Conservation (phyloP, 2,329 filamentous ascomycete genomes). For the Aspergillaceae sp. region DNA sequence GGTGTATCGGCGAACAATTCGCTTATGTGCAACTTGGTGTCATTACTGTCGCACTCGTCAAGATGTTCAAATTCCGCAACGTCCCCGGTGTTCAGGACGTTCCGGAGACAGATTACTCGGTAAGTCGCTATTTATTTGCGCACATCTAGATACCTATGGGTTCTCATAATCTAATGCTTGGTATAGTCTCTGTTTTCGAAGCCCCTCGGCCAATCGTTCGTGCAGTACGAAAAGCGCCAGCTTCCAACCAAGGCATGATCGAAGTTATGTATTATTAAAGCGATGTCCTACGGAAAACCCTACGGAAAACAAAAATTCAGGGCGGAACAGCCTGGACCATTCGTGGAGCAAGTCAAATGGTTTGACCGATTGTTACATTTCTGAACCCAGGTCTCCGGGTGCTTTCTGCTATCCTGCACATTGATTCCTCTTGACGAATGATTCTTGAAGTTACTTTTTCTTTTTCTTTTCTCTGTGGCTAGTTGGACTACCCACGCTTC, state of each 20-base stretch:
- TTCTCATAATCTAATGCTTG: not conserved
- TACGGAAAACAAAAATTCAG: not conserved
- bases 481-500: not conserved
- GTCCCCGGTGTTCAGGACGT: conserved; percentile 16
- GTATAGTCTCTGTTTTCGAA: conserved; percentile 58
- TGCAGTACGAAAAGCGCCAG: conserved; percentile 59
- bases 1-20: conserved; percentile 95
- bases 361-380: too few relatives aligned
- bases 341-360: too few relatives aligned
- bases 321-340: not conserved
- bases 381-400: too few relatives aligned
- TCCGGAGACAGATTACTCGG: conserved; percentile 49
- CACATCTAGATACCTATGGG: not conserved
- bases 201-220: conserved; percentile 59
- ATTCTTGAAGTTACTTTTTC: conserved; percentile 7
- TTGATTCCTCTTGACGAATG: conserved; percentile 5
- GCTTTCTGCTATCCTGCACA: not conserved
- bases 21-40: conserved; percentile 87
- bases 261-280: not conserved
- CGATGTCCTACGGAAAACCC: not conserved
- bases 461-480: not conserved
- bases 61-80: conserved; percentile 71
- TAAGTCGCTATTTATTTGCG: conserved; percentile 19
- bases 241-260: conserved; percentile 17
- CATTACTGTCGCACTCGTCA: conserved; percentile 67